Evolutionary conservation across 75 land plant genomes (phyloP), one percentile per base, ranked within the genome.

Genomic region (Pinus taeda): DNA sequence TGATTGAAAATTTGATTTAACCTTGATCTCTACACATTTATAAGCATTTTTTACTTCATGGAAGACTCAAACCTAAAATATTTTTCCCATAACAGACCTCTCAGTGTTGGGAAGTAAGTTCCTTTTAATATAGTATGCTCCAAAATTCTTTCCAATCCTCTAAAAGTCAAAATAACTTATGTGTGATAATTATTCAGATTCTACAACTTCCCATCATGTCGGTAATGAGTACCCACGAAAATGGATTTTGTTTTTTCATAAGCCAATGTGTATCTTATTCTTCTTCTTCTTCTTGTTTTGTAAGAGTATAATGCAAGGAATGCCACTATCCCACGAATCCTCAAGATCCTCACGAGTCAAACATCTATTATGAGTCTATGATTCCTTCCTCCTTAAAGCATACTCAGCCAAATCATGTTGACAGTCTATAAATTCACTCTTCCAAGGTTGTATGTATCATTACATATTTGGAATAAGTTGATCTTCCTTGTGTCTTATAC

Each of bases 31-130:
- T 97, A 95, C 17, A 98, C 99, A 83, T 97, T 97, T 33, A 95
- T 97, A 57, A 97, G 83, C 79, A 92, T 97, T 88, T 94, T 97
- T 60, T 95, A 97, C 81, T 97, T 97, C 99, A 97, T 97, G 0
- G 98, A 97, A 81, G 94, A 98, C 81, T 97, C 99, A 84, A 97
- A 94, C 22, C 99, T 98, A 97, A 21, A 95, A 95, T 75, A n/a
- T 97, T 97, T n/a, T 77, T 94, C 99, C 99, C 99, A 94, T 69
- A 97, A 97, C 26, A 97, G 89, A 91, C 99, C 99, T 81, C 94
- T 98, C 98, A 95, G 94, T 24, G 98, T 97, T 42, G 99, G 99
- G 75, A 97, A 97, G 78, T 97, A 97, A 74, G 99, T 97, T 74
- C 99, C 99, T 79, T 97, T 97, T 75, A 97, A 97, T 14, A 97